phyloP scores from a whole-genome alignment of 129 eudicot genomes.

The Lactuca sativa region DNA sequence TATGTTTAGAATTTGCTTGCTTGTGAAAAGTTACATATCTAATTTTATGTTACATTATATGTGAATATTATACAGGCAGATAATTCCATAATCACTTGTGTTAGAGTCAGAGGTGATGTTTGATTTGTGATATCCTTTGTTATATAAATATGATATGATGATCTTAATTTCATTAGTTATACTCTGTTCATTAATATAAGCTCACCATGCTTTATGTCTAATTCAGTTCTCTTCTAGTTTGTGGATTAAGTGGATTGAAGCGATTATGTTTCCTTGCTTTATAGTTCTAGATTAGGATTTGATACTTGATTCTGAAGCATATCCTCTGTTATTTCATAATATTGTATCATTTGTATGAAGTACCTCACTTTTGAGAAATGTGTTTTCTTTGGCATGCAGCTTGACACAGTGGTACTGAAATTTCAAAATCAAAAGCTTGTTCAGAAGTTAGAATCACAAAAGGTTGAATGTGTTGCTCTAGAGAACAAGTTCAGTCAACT shows the following conservation, averaged over 20 bases:
- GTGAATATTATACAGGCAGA: background rate
- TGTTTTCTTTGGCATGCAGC: conserved; percentile 40
- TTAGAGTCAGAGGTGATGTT: conserved; percentile 12
- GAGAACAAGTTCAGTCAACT: conserved; percentile 56
- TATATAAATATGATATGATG: conserved; percentile 8
- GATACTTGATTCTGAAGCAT: conserved; percentile 11
- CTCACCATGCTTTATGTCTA: background rate
- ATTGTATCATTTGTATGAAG: conserved; percentile 1
- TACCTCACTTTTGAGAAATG: conserved; percentile 11
- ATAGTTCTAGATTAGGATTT: conserved; percentile 4
- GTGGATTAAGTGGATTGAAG: conserved; percentile 12
- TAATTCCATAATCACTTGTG: conserved; percentile 3
- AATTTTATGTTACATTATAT: conserved; percentile 1
- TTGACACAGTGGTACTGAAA: conserved; percentile 84
- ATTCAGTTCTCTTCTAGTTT: background rate
- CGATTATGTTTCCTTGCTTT: background rate
- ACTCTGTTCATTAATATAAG: conserved; percentile 15
- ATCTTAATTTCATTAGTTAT: background rate
- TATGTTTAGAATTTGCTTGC: conserved; percentile 4
- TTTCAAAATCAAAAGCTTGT: conserved; percentile 83
- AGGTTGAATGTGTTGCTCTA: conserved; percentile 55
- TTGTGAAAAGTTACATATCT: background rate
- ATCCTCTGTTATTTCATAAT: background rate
- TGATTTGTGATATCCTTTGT: conserved; percentile 2
- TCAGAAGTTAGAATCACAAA: conserved; percentile 87